Conservation (phyloP, 306 rosid species). For the Amphicarpaea edgeworthii region DNA sequence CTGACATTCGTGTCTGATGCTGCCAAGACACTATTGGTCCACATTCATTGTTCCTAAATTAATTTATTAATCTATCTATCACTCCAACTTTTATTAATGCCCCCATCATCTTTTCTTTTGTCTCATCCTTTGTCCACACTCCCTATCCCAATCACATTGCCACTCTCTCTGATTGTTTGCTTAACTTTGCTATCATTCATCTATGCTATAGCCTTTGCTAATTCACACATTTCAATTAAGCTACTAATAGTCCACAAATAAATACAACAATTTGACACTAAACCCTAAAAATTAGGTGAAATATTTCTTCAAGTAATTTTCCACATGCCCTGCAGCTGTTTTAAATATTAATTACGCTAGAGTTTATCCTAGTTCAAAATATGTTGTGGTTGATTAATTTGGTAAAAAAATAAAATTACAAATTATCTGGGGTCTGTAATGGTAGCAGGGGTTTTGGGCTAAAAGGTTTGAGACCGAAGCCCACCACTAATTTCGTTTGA, state of each 20-base stretch:
- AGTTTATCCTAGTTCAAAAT: neutral
- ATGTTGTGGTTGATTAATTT: too few relatives aligned
- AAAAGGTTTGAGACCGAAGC: neutral
- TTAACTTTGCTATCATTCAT: neutral
- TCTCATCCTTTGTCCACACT: slow-evolving; percentile 43
- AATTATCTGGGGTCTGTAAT: neutral
- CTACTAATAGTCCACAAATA: too few relatives aligned
- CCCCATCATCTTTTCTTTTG: slow-evolving; percentile 29
- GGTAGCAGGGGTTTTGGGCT: neutral
- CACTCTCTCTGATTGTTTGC: neutral
- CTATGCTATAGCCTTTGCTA: too few relatives aligned
- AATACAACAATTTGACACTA: too few relatives aligned
- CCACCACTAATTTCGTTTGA: neutral
- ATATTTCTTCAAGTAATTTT: too few relatives aligned
- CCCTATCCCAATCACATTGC: neutral
- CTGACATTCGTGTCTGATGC: slow-evolving; percentile 43
- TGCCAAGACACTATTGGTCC: slow-evolving; percentile 49
- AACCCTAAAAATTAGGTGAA: too few relatives aligned
- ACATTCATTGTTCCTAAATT: slow-evolving; percentile 41
- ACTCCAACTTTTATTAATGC: neutral
- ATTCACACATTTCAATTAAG: too few relatives aligned
- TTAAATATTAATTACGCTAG: too few relatives aligned
- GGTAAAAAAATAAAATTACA: too few relatives aligned
- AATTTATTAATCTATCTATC: too few relatives aligned
- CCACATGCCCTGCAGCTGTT: too few relatives aligned